phyloP scores from a whole-genome alignment of 2,329 filamentous ascomycete species.

The Penicillium sp. region DNA sequence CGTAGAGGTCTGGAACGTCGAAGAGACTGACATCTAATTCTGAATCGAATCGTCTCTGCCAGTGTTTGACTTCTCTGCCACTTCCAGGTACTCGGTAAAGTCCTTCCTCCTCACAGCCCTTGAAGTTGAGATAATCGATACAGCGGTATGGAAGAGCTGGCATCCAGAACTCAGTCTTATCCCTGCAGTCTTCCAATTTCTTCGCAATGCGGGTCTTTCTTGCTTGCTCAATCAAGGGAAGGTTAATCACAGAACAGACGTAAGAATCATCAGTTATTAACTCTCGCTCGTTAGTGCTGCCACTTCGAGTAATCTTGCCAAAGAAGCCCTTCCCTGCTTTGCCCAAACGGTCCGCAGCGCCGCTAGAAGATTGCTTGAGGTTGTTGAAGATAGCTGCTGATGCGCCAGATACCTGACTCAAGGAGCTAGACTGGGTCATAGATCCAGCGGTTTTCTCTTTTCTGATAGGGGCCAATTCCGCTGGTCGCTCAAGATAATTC shows the following conservation, averaged over 20 bases:
- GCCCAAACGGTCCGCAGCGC: constrained; percentile 67
- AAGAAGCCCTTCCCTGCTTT: constrained; percentile 82
- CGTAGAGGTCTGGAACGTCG: constrained; percentile 81
- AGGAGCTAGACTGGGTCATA: constrained; percentile 45
- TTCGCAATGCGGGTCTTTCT: constrained; percentile 90
- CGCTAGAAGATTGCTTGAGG: constrained; percentile 69
- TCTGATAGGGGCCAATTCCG: constrained; percentile 32
- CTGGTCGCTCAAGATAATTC: constrained; percentile 66
- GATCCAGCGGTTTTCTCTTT: constrained; percentile 36
- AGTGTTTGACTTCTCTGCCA: constrained; percentile 86
- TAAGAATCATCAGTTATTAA: constrained; percentile 80
- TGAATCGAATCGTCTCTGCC: constrained; percentile 87
- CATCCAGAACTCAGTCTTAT: constrained; percentile 99
- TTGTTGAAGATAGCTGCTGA: constrained; percentile 70
- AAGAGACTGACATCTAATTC: constrained; percentile 90
- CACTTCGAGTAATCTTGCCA: constrained; percentile 71
- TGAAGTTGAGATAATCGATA: constrained; percentile 94
- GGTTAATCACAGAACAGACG: constrained; percentile 78
- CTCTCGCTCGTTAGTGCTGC: constrained; percentile 67
- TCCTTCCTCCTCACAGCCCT: constrained; percentile 89
- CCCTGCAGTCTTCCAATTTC: constrained; percentile 78
- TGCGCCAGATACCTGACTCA: constrained; percentile 54
- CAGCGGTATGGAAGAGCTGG: constrained; percentile 91
- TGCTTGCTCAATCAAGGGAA: constrained; percentile 83
- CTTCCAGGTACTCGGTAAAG: constrained; percentile 91